These are phyloP conservation scores for Alliaria petiolata DNA, from an alignment of 345 rosid genomes.

Conservation along the genomic window DNA sequence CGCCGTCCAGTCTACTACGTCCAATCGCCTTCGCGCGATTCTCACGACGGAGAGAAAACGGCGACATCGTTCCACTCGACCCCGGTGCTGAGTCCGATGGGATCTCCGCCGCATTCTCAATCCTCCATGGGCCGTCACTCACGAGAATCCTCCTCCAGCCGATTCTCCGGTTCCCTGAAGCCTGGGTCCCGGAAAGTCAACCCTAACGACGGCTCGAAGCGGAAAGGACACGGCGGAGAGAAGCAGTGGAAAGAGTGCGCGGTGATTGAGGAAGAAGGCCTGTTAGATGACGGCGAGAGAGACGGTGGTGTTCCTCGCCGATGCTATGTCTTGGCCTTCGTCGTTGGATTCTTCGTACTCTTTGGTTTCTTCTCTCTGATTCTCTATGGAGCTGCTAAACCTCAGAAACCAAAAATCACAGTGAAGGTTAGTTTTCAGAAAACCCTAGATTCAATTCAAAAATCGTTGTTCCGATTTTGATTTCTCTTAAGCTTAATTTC, in stretches of 20 bases:
- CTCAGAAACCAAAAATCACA: conserved; percentile 84
- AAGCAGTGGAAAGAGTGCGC: conserved; percentile 74
- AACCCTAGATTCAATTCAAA: neutral
- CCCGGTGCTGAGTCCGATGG: conserved; percentile 81
- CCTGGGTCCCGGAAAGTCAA: conserved; percentile 88
- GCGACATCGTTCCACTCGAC: conserved; percentile 96
- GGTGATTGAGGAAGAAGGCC: conserved; percentile 91
- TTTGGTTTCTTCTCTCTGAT: conserved; percentile 80
- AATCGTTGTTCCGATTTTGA: neutral
- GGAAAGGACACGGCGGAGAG: conserved; percentile 54
- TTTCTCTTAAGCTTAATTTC: neutral
- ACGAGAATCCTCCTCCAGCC: conserved; percentile 80
- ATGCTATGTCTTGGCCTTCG: conserved; percentile 71
- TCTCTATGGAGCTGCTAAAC: conserved; percentile 85
- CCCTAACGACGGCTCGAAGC: conserved; percentile 55
- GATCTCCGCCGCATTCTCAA: conserved; percentile 92
- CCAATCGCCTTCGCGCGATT: conserved; percentile 92
- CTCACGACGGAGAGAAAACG: conserved; percentile 98
- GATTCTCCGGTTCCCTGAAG: conserved; percentile 86
- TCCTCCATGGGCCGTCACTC: conserved; percentile 91
- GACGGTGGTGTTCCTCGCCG: conserved; percentile 67
- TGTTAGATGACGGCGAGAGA: conserved; percentile 80
- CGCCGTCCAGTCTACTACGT: conserved; percentile 91
- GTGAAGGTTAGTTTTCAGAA: conserved; percentile 46
- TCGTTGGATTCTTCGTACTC: conserved; percentile 76